Evolutionary conservation across 371 early-diverging fungal genomes (phyloP), one percentile per base, ranked within the genome.

Genomic region (Mortierella sp.): DNA sequence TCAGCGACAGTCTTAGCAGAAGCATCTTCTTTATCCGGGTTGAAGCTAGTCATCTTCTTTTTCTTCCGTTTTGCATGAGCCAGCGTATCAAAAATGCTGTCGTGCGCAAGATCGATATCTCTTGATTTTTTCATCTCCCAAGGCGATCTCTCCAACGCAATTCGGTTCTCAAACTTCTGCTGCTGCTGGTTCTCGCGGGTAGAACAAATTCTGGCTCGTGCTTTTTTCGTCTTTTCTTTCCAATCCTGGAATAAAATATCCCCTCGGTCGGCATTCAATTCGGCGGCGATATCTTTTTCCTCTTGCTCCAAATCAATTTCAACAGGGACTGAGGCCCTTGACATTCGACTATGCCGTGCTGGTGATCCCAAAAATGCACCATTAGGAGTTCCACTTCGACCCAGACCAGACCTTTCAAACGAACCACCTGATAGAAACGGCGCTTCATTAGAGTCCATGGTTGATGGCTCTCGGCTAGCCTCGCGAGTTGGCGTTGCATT

Each of bases 191-290:
- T 86, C 49, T 89, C 87, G 5, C 87, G 76, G 28, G 83, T 81
- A 12, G 86, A 77, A 3, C 85, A 85, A 8, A 88, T 62, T 64
- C 83, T 87, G 13, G 89, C 91, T 53, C 91, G 81, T 6, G 86
- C 86, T 56, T 86, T 88, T 66, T 89, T 87, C 3, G 92, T 92
- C 58, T 85, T 83, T 23, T 89, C 88, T 66, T 85, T 87, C 92
- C 92, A 92, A 8, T 85, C 83, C 64, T 88, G 86, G 49, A 88
- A 86, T 64, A 88, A 86, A 1, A 89, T 56, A 26, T 88, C 89
- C 0, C 86, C 86, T 34, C 85, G 57, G 51, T 88, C 86, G 2
- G 79, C 85, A 32, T 86, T 84, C 51, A 87, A 69, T 51, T 90
- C 88, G 0, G 78, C 87, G 0, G 77, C 80, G 28, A 86, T 66